Percentiles rank a stretch among this genome's conserved stretches.
Evolutionary conservation across 2,329 filamentous ascomycete genomes (phyloP).

Genomic region (Cordyceps cateniannulata): DNA sequence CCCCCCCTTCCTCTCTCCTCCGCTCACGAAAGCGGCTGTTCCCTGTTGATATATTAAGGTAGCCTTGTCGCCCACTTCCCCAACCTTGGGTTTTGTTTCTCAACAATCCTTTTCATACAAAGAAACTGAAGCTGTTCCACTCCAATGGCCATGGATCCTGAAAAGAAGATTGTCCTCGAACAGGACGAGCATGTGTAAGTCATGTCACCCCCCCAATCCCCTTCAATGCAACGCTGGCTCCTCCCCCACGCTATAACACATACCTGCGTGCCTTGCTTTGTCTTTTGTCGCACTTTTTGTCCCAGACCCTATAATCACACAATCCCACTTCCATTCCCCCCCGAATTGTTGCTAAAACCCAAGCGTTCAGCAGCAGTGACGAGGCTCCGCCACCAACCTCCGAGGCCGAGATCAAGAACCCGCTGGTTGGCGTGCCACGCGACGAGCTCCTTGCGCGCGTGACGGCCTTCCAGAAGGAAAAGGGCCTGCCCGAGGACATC

Average conservation of each 20-base stretch:
- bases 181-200: conserved; percentile 11
- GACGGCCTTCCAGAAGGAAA: conserved; percentile 44
- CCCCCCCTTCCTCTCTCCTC: neutral
- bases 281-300: neutral
- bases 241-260: neutral
- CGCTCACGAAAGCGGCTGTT: neutral
- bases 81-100: neutral
- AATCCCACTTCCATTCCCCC: neutral
- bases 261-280: neutral
- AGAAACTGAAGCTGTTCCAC: neutral
- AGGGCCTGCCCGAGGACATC: conserved; percentile 38
- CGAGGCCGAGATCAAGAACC: conserved; percentile 34
- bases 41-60: neutral
- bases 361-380: neutral
- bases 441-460: conserved; percentile 48
- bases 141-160: conserved; percentile 4
- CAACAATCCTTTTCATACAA: neutral
- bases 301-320: no score
- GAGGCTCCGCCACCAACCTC: neutral
- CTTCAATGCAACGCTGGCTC: neutral
- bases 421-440: conserved; percentile 43
- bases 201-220: neutral
- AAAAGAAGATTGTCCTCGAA: conserved; percentile 11
- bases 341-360: neutral
- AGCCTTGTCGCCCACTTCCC: neutral